These are phyloP conservation scores for Caryopteris hybrid DNA, from an alignment of 305 asterid genomes.

Conservation along the genomic window DNA sequence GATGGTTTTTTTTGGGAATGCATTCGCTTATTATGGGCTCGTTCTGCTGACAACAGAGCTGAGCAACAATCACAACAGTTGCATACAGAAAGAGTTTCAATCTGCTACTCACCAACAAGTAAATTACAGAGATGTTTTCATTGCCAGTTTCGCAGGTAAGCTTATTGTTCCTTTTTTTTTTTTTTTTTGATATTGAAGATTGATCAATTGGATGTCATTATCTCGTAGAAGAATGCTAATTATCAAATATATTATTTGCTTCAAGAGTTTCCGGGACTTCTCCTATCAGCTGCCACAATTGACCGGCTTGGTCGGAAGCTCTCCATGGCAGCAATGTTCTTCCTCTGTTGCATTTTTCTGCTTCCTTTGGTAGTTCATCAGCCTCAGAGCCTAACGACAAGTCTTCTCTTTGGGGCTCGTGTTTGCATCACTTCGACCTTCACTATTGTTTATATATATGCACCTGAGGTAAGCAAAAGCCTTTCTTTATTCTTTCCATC, in stretches of 20 bases:
- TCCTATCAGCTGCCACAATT: slow-evolving; percentile 52
- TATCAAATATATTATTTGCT: slow-evolving; percentile 23
- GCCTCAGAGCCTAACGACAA: slow-evolving; percentile 46
- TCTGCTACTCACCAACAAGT: slow-evolving; percentile 31
- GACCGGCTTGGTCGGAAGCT: slow-evolving; percentile 56
- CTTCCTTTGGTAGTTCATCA: slow-evolving; percentile 46
- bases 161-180: not conserved
- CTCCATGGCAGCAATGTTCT: slow-evolving; percentile 55
- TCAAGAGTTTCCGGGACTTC: slow-evolving; percentile 55
- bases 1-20: slow-evolving; percentile 66
- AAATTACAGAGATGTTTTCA: slow-evolving; percentile 56
- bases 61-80: slow-evolving; percentile 37
- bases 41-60: slow-evolving; percentile 70
- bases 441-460: slow-evolving; percentile 54
- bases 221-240: slow-evolving; percentile 14
- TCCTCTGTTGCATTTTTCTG: slow-evolving; percentile 45
- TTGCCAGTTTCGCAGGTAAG: slow-evolving; percentile 72
- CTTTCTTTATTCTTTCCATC: not conserved
- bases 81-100: slow-evolving; percentile 24
- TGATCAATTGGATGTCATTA: not conserved
- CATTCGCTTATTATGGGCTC: slow-evolving; percentile 68
- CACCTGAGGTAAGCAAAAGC: slow-evolving; percentile 50
- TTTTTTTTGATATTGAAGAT: not conserved
- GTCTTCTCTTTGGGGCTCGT: slow-evolving; percentile 57
- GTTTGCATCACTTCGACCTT: slow-evolving; percentile 48